phyloP scores from a whole-genome alignment of 2,329 filamentous ascomycete species.

The Keithomyces neogunnii region DNA sequence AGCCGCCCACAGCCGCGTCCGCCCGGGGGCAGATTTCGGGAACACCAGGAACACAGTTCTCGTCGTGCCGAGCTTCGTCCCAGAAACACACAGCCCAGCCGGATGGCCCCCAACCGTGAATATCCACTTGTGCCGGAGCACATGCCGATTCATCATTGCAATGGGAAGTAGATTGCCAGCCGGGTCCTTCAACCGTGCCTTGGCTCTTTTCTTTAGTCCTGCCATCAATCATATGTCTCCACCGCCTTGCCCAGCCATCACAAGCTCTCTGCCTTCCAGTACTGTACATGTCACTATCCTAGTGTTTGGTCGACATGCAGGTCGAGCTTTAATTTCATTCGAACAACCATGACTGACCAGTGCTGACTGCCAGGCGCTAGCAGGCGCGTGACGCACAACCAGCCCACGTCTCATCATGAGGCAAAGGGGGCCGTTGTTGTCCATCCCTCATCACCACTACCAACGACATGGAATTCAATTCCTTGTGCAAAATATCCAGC shows the following conservation, averaged over 20 bases:
- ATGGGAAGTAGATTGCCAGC: background rate
- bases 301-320: too few relatives aligned
- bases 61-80: constrained; percentile 2
- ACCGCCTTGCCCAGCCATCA: background rate
- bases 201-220: background rate
- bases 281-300: too few relatives aligned
- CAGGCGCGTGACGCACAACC: background rate
- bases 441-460: constrained; percentile 46
- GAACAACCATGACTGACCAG: too few relatives aligned
- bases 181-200: background rate
- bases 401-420: constrained; percentile 17
- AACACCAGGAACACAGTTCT: constrained; percentile 3
- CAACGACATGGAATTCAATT: constrained; percentile 64
- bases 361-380: background rate
- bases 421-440: constrained; percentile 40
- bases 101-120: background rate
- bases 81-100: background rate
- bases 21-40: constrained; percentile 2
- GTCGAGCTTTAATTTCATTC: too few relatives aligned
- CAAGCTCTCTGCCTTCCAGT: background rate
- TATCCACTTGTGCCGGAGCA: background rate
- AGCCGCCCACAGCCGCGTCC: constrained; percentile 7
- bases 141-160: background rate
- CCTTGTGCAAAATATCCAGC: constrained; percentile 90
- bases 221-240: background rate